Base-by-base conservation (phyloP, 768 basidiomycete species). In the Pleurotus cornucopiae region DNA sequence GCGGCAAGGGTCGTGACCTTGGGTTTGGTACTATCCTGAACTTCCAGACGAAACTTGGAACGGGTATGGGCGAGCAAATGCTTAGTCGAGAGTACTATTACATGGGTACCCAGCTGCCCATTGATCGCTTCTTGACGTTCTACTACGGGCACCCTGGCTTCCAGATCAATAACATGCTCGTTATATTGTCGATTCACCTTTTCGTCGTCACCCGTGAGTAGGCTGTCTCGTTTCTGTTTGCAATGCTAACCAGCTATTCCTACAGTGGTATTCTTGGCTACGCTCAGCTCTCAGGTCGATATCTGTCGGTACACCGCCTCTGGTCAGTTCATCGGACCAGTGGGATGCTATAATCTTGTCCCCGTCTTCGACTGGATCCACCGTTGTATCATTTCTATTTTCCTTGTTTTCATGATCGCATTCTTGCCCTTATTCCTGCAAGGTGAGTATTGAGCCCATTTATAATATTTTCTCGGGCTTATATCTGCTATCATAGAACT, bases 11-110 rank as follows among this genome's bases (percentile, higher is more conserved):
- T 55, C 88, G 97, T 71, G 97, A 98, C 77, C 84, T 99, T 58
- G 97, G 97, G 21, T 98, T 99, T 71, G 96, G 96, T 30, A 99
- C 97, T 18, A 98, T 98, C 66, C 75, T 99, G 64, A 99, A 99
- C 73, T 99, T 99, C 89, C 90, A 94, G 80, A 99, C 97, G 56
- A 99, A 99, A 83, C 95, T 99, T 64, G 96, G 97, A 11, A 98
- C 95, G n/a, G 97, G 97, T 71, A 99, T 99, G 97, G 97, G 97
- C 38, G 97, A 99, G 69, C 97, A 99, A 72, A 93, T 98, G 92
- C 82, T 99, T 65, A 97, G 94, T 74, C 85, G 97, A 60, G 97
- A 98, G 73, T 98, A 99, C 70, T 99, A 99, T 72, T 98, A 98
- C 66, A 73, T 99, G 60, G 97, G 97, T 25, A 99, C 97, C 20